phyloP scores from a whole-genome alignment of 352 stramenopile species.

The Pythium guiyangense region DNA sequence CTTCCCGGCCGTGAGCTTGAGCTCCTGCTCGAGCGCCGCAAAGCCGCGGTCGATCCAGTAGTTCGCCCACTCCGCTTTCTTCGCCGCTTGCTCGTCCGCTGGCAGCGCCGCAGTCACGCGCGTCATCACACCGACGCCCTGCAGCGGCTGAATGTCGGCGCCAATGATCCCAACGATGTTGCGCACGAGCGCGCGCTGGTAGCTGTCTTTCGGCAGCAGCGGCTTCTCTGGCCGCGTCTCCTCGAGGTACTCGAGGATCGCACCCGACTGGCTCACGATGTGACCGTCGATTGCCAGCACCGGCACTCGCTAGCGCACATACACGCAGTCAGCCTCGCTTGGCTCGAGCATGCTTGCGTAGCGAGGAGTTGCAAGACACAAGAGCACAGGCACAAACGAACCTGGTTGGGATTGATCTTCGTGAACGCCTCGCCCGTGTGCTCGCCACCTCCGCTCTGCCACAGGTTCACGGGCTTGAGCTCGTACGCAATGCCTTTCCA shows the following conservation, averaged over 20 bases:
- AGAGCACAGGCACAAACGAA: conserved; percentile 5
- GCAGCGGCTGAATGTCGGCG: conserved; percentile 88
- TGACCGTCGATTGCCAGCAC: conserved; percentile 73
- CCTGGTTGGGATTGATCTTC: conserved; percentile 64
- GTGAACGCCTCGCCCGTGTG: conserved; percentile 43
- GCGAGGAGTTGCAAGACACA: background rate
- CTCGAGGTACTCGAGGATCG: conserved; percentile 94
- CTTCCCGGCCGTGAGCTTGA: conserved; percentile 40
- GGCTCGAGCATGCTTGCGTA: background rate
- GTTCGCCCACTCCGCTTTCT: conserved; percentile 51
- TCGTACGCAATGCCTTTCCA: conserved; percentile 84
- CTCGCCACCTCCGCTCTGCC: conserved; percentile 48
- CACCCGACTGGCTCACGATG: conserved; percentile 74
- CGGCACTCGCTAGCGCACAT: conserved; percentile 49
- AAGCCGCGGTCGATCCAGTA: conserved; percentile 86
- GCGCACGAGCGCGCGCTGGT: conserved; percentile 67
- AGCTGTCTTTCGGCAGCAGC: conserved; percentile 69
- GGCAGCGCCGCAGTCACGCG: conserved; percentile 39
- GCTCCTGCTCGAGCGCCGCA: conserved; percentile 62
- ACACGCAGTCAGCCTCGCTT: background rate
- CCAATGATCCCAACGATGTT: conserved; percentile 90
- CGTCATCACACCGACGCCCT: conserved; percentile 79
- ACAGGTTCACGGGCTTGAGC: conserved; percentile 70
- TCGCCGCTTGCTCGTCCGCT: conserved; percentile 38
- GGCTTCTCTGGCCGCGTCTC: conserved; percentile 62